These are phyloP conservation scores for Stylosanthes scabra DNA, from an alignment of 331 rosid species.

Conservation along the genomic window DNA sequence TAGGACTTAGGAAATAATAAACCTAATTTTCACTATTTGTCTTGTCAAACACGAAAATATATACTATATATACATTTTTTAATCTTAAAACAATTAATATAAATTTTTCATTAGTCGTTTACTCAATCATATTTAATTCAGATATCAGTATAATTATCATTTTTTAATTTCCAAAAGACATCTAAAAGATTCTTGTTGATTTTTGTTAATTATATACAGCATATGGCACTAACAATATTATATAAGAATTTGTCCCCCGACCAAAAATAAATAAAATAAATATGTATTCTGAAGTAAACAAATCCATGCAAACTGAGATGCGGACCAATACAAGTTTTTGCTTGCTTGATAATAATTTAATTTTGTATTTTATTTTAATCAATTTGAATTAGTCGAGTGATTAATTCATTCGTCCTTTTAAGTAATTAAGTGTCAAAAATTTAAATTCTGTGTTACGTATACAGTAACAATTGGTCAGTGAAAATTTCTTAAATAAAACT, in stretches of 20 bases:
- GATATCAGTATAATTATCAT: neutral
- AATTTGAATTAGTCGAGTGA: too few species aligned
- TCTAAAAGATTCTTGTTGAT: neutral
- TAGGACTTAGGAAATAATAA: neutral
- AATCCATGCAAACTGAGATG: conserved; percentile 3
- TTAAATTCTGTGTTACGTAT: too few species aligned
- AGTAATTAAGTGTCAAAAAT: too few species aligned
- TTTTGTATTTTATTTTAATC: too few species aligned
- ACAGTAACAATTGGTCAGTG: too few species aligned
- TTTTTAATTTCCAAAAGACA: neutral
- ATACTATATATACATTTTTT: neutral
- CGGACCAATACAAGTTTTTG: neutral
- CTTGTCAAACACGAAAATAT: conserved; percentile 14
- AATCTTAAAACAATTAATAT: neutral
- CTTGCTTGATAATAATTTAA: neutral
- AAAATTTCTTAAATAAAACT: too few species aligned
- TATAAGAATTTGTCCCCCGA: neutral
- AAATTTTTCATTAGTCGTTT: neutral
- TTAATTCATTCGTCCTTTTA: too few species aligned
- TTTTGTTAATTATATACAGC: neutral
- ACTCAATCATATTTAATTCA: neutral
- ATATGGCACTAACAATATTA: neutral
- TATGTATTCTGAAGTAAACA: conserved; percentile 14
- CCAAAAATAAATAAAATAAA: conserved; percentile 24
- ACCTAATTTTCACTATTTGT: neutral